Evolutionary conservation across 768 basidiomycete genomes (phyloP).

Genomic region (Boletus sp.): DNA sequence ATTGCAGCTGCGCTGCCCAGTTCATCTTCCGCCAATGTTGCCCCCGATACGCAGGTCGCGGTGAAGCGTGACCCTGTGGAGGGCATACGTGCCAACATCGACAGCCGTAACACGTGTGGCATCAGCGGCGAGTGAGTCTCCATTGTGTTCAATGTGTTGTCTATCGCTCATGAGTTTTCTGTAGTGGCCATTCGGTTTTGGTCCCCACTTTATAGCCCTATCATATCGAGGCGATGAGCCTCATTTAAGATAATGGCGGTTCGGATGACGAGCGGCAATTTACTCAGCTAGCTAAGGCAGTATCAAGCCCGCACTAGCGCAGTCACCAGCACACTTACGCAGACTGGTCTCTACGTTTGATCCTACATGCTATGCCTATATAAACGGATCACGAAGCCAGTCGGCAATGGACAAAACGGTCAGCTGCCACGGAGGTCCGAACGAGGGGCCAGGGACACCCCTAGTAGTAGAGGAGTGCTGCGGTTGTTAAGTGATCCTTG

Average conservation of each 20-base stretch:
- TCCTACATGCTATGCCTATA: not conserved
- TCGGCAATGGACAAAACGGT: not conserved
- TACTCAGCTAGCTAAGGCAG: not conserved
- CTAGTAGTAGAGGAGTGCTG: not conserved
- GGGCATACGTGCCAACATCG: too few species aligned
- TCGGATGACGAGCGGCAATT: not conserved
- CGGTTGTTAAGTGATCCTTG: not conserved
- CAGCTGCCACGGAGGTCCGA: not conserved
- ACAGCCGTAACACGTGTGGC: not conserved
- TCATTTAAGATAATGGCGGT: not conserved
- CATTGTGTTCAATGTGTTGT: not conserved
- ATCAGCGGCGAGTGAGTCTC: not conserved
- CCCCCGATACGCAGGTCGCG: not conserved
- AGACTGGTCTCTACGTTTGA: not conserved
- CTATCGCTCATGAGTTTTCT: not conserved
- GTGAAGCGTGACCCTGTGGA: too few species aligned
- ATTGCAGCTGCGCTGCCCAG: too few species aligned
- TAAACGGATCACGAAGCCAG: not conserved
- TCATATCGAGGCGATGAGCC: conserved; percentile 1
- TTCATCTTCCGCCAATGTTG: not conserved
- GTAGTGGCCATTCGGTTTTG: not conserved
- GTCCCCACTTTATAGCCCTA: conserved; percentile 7
- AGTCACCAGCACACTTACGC: not conserved
- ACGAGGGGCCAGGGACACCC: not conserved
- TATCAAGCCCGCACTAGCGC: not conserved